A percentile compares a stretch with the other conserved stretches of the same genome.
These are phyloP conservation scores for Galerina sulciceps DNA, from an alignment of 768 basidiomycete genomes.

Conservation along the genomic window DNA sequence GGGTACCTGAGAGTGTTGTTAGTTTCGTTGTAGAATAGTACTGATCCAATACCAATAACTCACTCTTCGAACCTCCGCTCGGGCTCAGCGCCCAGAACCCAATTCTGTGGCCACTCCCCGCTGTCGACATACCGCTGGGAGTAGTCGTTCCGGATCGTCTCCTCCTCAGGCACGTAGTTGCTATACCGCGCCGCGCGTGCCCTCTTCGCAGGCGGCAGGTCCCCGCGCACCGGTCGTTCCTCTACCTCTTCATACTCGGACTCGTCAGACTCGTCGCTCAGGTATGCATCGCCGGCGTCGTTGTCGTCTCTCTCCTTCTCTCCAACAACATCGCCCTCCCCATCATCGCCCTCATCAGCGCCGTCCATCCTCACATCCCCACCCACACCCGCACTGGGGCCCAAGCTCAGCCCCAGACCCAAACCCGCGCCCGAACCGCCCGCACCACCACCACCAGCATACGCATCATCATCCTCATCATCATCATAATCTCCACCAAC, in stretches of 20 bases:
- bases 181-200: constrained; percentile 70
- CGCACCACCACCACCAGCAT: neutral
- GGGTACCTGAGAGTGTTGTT: constrained; percentile 72
- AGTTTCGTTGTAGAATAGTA: constrained; percentile 1
- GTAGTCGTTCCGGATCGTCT: constrained; percentile 96
- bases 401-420: too few relatives aligned
- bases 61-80: constrained; percentile 94
- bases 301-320: too few relatives aligned
- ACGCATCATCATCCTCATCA: neutral
- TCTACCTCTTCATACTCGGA: neutral
- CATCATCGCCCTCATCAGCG: neutral
- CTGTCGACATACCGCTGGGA: constrained; percentile 88
- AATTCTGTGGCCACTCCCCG: constrained; percentile 94
- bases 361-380: neutral
- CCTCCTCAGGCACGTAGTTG: constrained; percentile 92
- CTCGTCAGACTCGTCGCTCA: neutral
- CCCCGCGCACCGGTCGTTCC: constrained; percentile 30
- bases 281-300: neutral
- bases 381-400: too few relatives aligned
- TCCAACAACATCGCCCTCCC: neutral
- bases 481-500: neutral
- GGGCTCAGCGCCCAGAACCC: constrained; percentile 87
- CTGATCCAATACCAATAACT: too few relatives aligned
- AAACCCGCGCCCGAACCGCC: neutral
- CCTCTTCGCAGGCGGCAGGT: constrained; percentile 69